Conservation (phyloP, 345 rosid species). For the Hypericum androsaemum region DNA sequence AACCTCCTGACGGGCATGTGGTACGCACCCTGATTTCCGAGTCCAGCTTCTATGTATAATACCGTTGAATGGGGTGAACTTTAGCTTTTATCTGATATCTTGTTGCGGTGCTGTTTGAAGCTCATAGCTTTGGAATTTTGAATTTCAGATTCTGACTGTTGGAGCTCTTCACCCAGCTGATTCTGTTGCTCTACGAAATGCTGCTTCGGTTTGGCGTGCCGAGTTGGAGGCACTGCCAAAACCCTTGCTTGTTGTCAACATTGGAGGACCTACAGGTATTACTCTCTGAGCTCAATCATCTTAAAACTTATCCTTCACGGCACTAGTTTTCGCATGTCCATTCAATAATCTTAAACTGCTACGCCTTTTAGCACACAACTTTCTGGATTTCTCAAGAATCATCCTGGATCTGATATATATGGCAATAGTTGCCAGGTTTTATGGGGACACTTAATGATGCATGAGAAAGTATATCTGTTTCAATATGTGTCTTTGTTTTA, state of each 20-base stretch:
- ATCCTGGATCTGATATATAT: too few relatives aligned
- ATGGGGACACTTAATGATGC: too few relatives aligned
- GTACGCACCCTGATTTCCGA: slow-evolving; percentile 13
- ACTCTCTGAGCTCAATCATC: background rate
- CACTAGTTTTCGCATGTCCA: background rate
- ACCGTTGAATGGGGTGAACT: too few relatives aligned
- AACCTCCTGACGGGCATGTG: slow-evolving; percentile 22
- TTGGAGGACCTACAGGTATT: slow-evolving; percentile 27
- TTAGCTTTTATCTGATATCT: background rate
- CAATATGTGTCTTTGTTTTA: background rate
- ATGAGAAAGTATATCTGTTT: too few relatives aligned
- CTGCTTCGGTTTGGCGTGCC: slow-evolving; percentile 17
- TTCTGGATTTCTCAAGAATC: too few relatives aligned
- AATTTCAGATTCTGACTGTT: slow-evolving; percentile 17
- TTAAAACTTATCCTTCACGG: background rate
- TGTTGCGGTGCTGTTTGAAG: slow-evolving; percentile 2
- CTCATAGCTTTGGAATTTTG: slow-evolving; percentile 19
- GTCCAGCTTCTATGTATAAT: slow-evolving; percentile 1
- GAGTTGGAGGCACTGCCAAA: slow-evolving; percentile 15
- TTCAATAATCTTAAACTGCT: too few relatives aligned
- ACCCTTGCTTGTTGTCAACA: slow-evolving; percentile 25
- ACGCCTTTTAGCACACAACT: too few relatives aligned
- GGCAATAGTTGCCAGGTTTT: too few relatives aligned
- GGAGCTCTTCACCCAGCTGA: slow-evolving; percentile 18
- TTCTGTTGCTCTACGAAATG: slow-evolving; percentile 13